Conservation (phyloP, 129 eudicot species). For the Flaveria robusta region DNA sequence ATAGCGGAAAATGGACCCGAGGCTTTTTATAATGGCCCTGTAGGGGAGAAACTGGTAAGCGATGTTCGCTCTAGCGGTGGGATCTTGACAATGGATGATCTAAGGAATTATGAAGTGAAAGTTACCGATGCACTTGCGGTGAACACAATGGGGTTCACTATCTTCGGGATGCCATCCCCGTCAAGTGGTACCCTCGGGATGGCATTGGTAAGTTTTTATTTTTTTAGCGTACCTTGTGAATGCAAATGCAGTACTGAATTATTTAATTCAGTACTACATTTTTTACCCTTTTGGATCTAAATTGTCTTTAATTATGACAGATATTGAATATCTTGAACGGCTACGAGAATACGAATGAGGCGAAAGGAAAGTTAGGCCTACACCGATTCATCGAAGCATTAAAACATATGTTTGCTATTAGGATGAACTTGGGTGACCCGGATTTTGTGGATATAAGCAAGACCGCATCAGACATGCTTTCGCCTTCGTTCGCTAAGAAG, state of each 20-base stretch:
- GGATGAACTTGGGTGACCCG: constrained; percentile 96
- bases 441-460: constrained; percentile 61
- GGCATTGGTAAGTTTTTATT: constrained; percentile 54
- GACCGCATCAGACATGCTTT: constrained; percentile 69
- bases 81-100: constrained; percentile 83
- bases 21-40: constrained; percentile 69
- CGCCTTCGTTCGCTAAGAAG: constrained; percentile 62
- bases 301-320: constrained; percentile 35
- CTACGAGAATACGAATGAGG: constrained; percentile 48
- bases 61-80: constrained; percentile 82
- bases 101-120: constrained; percentile 66
- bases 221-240: too few relatives aligned
- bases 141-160: constrained; percentile 72
- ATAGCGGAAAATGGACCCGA: constrained; percentile 79
- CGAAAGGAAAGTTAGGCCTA: constrained; percentile 64
- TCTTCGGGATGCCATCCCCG: constrained; percentile 96
- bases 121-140: constrained; percentile 65
- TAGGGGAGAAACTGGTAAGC: constrained; percentile 65
- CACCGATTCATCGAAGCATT: constrained; percentile 80
- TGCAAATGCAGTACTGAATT: neutral
- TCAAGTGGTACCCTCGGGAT: constrained; percentile 94
- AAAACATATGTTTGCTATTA: constrained; percentile 85
- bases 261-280: neutral
- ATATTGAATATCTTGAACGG: constrained; percentile 65
- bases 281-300: neutral